Conservation (phyloP, 2,329 filamentous ascomycete species). For the Penicillium sp. region DNA sequence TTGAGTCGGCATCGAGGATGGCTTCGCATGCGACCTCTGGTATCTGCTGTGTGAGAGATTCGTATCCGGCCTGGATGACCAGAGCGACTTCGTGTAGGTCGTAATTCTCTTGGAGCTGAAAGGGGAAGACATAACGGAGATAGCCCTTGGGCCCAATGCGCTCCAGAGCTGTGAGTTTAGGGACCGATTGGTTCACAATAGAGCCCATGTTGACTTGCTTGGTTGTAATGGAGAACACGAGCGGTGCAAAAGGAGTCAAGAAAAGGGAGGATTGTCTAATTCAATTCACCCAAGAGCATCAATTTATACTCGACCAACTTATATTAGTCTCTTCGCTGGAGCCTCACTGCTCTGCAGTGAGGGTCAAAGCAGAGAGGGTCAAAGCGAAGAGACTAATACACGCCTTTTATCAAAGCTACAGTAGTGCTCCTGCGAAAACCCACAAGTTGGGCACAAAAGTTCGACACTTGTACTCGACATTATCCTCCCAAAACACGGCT, state of each 20-base stretch:
- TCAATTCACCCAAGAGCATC: too few species aligned
- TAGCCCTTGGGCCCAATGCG: background rate
- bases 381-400: too few species aligned
- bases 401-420: too few species aligned
- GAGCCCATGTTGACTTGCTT: background rate
- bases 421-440: too few species aligned
- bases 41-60: background rate
- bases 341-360: too few species aligned
- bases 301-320: too few species aligned
- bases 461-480: too few species aligned
- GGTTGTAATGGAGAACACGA: background rate
- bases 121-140: background rate
- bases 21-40: background rate
- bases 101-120: background rate
- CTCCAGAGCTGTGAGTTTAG: background rate
- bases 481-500: too few species aligned
- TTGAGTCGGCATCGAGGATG: background rate
- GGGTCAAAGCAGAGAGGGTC: too few species aligned
- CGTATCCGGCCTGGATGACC: background rate
- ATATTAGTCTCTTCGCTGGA: too few species aligned
- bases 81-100: background rate
- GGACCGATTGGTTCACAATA: background rate
- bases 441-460: too few species aligned
- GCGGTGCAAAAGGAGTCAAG: background rate
- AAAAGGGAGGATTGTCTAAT: too few species aligned